Evolutionary conservation across 306 rosid species (phyloP).

Genomic region (Corylus avellana): DNA sequence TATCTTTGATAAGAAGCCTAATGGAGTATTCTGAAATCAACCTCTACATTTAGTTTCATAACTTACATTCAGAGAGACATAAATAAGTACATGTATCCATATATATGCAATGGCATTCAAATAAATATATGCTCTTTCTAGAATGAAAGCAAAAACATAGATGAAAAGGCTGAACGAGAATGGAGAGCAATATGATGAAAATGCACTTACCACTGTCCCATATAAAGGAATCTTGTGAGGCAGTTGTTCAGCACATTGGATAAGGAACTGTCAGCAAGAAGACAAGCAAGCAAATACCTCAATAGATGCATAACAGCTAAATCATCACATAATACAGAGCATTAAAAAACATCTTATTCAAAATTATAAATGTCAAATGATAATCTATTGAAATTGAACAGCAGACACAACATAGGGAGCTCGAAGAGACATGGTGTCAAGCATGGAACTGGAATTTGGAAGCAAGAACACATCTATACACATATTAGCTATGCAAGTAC

Average conservation of each 20-base stretch:
- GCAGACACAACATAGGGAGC: neutral
- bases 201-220: conserved; percentile 74
- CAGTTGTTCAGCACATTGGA: conserved; percentile 77
- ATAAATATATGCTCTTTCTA: neutral
- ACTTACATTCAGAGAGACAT: neutral
- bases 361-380: neutral
- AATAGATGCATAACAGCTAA: conserved; percentile 7
- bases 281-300: conserved; percentile 18
- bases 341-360: conserved; percentile 4
- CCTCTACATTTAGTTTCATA: neutral
- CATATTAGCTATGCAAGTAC: no score
- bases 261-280: conserved; percentile 66
- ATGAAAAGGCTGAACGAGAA: conserved; percentile 2
- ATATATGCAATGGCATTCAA: neutral
- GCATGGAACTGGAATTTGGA: neutral
- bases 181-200: conserved; percentile 3
- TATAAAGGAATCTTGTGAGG: conserved; percentile 91
- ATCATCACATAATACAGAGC: neutral
- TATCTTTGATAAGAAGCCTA: neutral
- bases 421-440: neutral
- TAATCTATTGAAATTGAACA: neutral
- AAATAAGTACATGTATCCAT: neutral
- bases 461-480: neutral
- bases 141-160: conserved; percentile 7
- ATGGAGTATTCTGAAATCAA: neutral